Evolutionary conservation across 768 basidiomycete genomes (phyloP).

Genomic region (Pholiota molesta): DNA sequence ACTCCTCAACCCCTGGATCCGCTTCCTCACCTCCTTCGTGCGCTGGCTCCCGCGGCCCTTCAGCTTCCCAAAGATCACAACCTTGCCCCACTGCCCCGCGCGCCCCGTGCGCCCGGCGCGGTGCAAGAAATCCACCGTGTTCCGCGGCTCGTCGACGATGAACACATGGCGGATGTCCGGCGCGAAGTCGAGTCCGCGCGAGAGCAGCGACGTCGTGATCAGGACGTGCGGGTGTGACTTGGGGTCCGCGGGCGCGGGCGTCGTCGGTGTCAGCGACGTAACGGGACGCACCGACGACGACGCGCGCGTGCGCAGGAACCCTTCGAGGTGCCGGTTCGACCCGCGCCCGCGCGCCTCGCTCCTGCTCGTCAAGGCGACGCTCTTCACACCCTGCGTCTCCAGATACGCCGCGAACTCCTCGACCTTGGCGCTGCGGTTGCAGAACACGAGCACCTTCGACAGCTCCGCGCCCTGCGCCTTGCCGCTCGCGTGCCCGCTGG

Average conservation of each 20-base stretch:
- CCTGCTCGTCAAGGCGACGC: conserved; percentile 66
- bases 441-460: conserved; percentile 81
- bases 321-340: conserved; percentile 75
- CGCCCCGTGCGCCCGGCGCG: conserved; percentile 85
- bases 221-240: conserved; percentile 63
- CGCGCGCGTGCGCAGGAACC: conserved; percentile 57
- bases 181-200: conserved; percentile 87
- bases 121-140: conserved; percentile 91
- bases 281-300: conserved; percentile 16
- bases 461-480: conserved; percentile 26
- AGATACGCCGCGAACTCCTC: conserved; percentile 62
- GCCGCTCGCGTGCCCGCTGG: conserved; percentile 18
- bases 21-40: conserved; percentile 53
- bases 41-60: conserved; percentile 63
- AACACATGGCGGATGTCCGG: conserved; percentile 80
- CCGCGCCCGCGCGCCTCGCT: conserved; percentile 63
- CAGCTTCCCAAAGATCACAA: conserved; percentile 76
- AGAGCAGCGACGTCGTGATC: conserved; percentile 89
- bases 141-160: conserved; percentile 85
- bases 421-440: conserved; percentile 76
- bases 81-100: conserved; percentile 65
- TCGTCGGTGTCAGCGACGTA: neutral
- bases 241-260: conserved; percentile 19
- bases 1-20: conserved; percentile 37
- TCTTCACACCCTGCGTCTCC: conserved; percentile 60